Percentiles rank a stretch among this genome's conserved stretches.
phyloP scores from a whole-genome alignment of 495 filamentous ascomycete species.

The Penicillium roqueforti region DNA sequence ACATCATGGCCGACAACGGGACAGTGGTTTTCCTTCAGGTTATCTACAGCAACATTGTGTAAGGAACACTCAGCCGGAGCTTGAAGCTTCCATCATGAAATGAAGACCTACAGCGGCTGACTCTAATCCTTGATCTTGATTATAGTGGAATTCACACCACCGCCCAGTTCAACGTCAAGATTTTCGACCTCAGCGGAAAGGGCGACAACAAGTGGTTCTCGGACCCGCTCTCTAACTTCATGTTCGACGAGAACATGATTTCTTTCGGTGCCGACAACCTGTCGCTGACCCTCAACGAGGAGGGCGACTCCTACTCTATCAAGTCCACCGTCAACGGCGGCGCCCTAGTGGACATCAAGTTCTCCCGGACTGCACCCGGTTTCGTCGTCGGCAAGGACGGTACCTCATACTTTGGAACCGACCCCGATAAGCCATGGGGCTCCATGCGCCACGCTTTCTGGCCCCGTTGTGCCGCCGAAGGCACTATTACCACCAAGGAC shows the following conservation, averaged over 20 bases:
- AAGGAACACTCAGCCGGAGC: constrained; percentile 31
- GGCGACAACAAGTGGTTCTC: constrained; percentile 72
- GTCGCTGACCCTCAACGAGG: constrained; percentile 76
- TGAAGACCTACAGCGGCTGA: neutral
- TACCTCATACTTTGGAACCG: constrained; percentile 78
- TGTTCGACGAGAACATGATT: constrained; percentile 78
- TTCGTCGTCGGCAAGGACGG: constrained; percentile 86
- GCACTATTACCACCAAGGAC: constrained; percentile 76
- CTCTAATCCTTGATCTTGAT: neutral
- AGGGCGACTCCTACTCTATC: constrained; percentile 74
- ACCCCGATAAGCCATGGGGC: constrained; percentile 82
- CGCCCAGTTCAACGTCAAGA: constrained; percentile 85
- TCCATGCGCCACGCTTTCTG: constrained; percentile 89
- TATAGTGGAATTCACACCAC: constrained; percentile 82
- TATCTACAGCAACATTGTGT: constrained; percentile 98
- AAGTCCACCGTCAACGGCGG: constrained; percentile 76
- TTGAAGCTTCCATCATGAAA: constrained; percentile 1
- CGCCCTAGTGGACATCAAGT: constrained; percentile 75
- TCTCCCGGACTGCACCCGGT: constrained; percentile 71
- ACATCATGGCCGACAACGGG: constrained; percentile 76
- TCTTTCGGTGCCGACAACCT: constrained; percentile 81
- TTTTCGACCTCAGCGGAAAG: constrained; percentile 73
- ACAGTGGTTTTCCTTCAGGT: constrained; percentile 76
- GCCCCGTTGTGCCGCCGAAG: constrained; percentile 78
- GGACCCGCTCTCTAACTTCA: constrained; percentile 66